phyloP scores from a whole-genome alignment of 2,329 filamentous ascomycete species.

The Dactylellina haptotyla region DNA sequence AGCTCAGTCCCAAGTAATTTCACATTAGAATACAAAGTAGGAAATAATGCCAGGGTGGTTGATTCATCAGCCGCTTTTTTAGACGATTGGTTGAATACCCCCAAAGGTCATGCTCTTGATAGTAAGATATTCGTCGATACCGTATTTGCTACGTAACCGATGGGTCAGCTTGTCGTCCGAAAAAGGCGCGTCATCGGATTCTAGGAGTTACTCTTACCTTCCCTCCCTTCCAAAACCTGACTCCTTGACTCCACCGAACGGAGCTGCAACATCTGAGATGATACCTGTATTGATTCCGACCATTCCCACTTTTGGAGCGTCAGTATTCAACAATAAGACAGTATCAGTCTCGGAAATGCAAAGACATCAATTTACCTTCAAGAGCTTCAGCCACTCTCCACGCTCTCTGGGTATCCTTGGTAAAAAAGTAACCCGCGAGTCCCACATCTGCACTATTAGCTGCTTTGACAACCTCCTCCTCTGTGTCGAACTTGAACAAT shows the following conservation, averaged over 20 bases:
- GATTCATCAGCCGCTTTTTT: background rate
- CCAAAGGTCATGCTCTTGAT: slow-evolving; percentile 73
- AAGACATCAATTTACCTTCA: slow-evolving; percentile 63
- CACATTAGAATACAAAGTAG: slow-evolving; percentile 2
- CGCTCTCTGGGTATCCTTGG: slow-evolving; percentile 70
- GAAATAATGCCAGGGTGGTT: background rate
- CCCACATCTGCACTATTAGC: slow-evolving; percentile 87
- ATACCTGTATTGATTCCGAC: slow-evolving; percentile 81
- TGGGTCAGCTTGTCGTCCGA: slow-evolving; percentile 23
- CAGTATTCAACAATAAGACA: slow-evolving; percentile 24
- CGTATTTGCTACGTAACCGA: slow-evolving; percentile 68
- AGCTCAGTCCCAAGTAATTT: background rate
- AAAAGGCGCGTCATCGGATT: background rate
- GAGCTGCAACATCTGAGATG: slow-evolving; percentile 57
- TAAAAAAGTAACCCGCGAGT: slow-evolving; percentile 94
- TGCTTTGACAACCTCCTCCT: slow-evolving; percentile 84
- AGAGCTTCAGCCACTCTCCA: slow-evolving; percentile 74
- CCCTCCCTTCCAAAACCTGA: slow-evolving; percentile 84
- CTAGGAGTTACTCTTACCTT: slow-evolving; percentile 59
- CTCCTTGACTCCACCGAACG: slow-evolving; percentile 83
- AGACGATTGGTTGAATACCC: slow-evolving; percentile 45
- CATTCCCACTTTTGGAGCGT: slow-evolving; percentile 73
- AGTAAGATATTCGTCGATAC: slow-evolving; percentile 78
- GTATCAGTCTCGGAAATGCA: background rate
- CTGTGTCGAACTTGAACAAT: slow-evolving; percentile 86